Conservation (phyloP, 176 grass and related monocot species). For the Triticum aestivum region IWGSC_CS_RefSeq_v2.1 NC_057795.1:656650573-656651072, state of each 20-base stretch:
- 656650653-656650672: not conserved
- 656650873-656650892: constrained; percentile 46
- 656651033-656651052: too few relatives aligned
- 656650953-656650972: constrained; percentile 48
- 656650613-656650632: constrained; percentile 20
- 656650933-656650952: constrained; percentile 74
- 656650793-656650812: constrained; percentile 48
- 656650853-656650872: not conserved
- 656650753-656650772: constrained; percentile 63
- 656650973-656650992: constrained; percentile 41
- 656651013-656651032: not conserved
- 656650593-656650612: constrained; percentile 61
- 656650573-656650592: constrained; percentile 49
- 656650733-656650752: constrained; percentile 54
- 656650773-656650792: constrained; percentile 49
- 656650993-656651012: not conserved
- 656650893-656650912: constrained; percentile 64
- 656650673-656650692: constrained; percentile 43
- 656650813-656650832: not conserved
- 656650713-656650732: constrained; percentile 55
- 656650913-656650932: constrained; percentile 59
- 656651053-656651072: constrained; percentile 10
- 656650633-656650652: not conserved
- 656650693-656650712: constrained; percentile 57
- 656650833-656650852: not conserved